Base-by-base conservation (phyloP, 2,329 filamentous ascomycete species). In the Verticillium klebahnii region DNA sequence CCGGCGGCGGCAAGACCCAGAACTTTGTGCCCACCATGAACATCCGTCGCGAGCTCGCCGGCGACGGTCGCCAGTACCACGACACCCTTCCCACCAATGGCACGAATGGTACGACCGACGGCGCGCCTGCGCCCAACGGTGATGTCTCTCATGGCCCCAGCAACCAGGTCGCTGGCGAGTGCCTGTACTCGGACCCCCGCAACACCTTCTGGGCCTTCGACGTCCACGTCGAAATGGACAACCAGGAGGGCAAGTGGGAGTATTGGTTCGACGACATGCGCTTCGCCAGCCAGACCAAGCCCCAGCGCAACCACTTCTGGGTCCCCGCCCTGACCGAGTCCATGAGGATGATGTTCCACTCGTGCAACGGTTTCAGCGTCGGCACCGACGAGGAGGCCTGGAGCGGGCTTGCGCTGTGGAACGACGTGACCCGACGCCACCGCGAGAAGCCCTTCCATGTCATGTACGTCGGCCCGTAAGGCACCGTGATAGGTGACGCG, bases 311-410 rank as follows among this genome's bases (percentile, higher is more conserved):
- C 78, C 85, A 67, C 58, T 99, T 99, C 76, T 96, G 90, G 82
- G 86, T 98, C 5, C 94, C 95, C 14, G 92, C 91, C 14, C 81
- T 83, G 62, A 85, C 87, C 55, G 89, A 97, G 75, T 91, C 91
- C 5, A 98, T 99, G 94, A 92, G 96, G 72, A 91, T 97, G 72
- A 96, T 98, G 92, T 99, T 97, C 77, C 91, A 97, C 79, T 97
- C 92, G 62, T 97, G 95, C 79, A 99, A 99, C 74, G 96, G 95
- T 17, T 99, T 99, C 79, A 94, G 91, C 67, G 84, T 95, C 45
- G 91, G 90, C 60, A 94, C 92, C 3, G 90, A 97, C 73, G 87
- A 95, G 64, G 87, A 91, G 58, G 88, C 89, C 52, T 96, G 93
- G 80, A 94, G 90, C 70, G 95, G 95, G 0, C 90, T 92, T n/a